Conservation (phyloP, 2,329 filamentous ascomycete genomes). For the Apiospora aurea region DNA sequence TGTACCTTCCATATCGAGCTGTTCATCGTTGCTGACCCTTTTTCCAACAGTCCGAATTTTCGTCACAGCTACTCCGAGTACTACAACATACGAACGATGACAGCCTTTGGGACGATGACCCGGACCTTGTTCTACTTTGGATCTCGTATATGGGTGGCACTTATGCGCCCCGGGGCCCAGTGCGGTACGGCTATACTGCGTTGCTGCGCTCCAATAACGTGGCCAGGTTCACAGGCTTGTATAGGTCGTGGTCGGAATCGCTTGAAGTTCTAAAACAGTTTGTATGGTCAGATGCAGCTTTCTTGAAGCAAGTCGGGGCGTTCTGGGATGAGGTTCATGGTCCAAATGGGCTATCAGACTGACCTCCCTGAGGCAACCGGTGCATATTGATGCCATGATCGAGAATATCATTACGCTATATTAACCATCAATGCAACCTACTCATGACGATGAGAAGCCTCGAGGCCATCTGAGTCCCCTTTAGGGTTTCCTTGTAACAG, state of each 20-base stretch:
- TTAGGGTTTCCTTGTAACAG: too few relatives aligned
- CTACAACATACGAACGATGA: constrained; percentile 41
- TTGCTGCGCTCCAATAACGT: constrained; percentile 39
- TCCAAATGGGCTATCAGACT: background rate
- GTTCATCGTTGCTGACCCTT: constrained; percentile 8
- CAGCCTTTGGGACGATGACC: constrained; percentile 41
- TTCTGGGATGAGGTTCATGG: constrained; percentile 43
- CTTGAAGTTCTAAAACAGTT: constrained; percentile 43
- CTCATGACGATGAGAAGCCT: too few relatives aligned
- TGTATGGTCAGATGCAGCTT: constrained; percentile 50
- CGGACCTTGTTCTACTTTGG: constrained; percentile 40
- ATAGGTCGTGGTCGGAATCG: constrained; percentile 43
- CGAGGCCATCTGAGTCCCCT: too few relatives aligned
- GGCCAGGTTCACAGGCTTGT: constrained; percentile 31
- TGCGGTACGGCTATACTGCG: background rate
- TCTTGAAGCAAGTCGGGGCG: constrained; percentile 37
- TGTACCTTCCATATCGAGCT: background rate
- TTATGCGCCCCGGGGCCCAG: background rate
- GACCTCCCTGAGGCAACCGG: too few relatives aligned
- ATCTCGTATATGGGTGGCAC: background rate
- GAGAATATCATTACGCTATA: background rate
- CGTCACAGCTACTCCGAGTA: constrained; percentile 42
- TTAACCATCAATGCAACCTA: too few relatives aligned
- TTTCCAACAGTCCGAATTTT: constrained; percentile 39
- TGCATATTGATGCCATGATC: too few relatives aligned